These are phyloP conservation scores for Neopestalotiopsis rosae DNA, from an alignment of 2,329 filamentous ascomycete species.

Conservation along the genomic window DNA sequence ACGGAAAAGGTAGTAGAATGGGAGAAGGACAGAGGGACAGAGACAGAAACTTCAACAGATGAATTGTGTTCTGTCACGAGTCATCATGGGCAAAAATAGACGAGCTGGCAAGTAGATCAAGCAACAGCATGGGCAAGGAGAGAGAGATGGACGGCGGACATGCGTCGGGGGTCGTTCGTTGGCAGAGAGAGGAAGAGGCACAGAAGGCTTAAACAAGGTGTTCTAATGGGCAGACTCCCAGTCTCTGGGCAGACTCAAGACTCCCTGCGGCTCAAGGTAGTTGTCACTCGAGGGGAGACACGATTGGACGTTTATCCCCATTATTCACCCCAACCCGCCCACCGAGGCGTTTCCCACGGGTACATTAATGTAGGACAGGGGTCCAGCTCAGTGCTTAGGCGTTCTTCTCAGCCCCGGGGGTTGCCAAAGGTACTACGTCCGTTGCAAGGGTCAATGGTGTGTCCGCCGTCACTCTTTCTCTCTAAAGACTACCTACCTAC, in stretches of 20 bases:
- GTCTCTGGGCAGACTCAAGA: constrained; percentile 13
- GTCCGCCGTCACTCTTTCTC: neutral
- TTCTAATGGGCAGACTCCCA: constrained; percentile 16
- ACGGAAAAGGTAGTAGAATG: neutral
- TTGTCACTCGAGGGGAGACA: constrained; percentile 9
- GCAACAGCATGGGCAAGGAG: neutral
- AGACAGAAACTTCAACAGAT: too few species aligned
- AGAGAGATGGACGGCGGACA: neutral
- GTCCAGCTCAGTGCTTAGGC: constrained; percentile 13
- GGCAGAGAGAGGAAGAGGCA: constrained; percentile 16
- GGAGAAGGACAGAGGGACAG: too few species aligned
- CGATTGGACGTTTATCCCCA: constrained; percentile 9
- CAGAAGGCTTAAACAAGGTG: constrained; percentile 14
- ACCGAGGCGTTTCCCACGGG: constrained; percentile 23
- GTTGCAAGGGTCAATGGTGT: constrained; percentile 1
- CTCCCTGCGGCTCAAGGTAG: constrained; percentile 17
- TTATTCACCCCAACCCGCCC: constrained; percentile 20
- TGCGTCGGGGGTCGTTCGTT: neutral
- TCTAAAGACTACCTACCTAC: neutral
- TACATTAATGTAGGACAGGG: neutral
- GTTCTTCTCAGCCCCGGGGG: constrained; percentile 30
- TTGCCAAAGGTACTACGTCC: too few species aligned
- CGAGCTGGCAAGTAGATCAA: too few species aligned
- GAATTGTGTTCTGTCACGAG: neutral
- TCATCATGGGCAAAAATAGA: neutral